Evolutionary conservation across 495 filamentous ascomycete species (phyloP), one percentile per base, ranked within the genome.

Genomic region (Aspergillus olivimuriae): DNA sequence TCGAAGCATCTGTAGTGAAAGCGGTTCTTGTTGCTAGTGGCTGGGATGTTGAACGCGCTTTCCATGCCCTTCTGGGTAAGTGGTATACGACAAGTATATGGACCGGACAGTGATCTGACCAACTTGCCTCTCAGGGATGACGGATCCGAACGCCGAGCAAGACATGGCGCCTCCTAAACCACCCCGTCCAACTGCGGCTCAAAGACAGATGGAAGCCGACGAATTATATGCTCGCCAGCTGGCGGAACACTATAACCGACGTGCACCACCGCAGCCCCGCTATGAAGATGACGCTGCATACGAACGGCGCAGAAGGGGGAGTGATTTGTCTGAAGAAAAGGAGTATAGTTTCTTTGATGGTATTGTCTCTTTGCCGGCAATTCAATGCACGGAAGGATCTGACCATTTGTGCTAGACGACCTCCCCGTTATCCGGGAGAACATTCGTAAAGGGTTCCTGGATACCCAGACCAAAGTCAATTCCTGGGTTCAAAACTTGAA

Each of bases 201-300:
- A 79, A 59, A 80, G 74, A 45, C 92, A 97, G 62, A 55, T 97
- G 30, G 87, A 95, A 59, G 82, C 86, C 15, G 92, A 98, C 65
- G 92, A 96, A 59, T 72, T 80, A 49, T 96, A 96, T 65, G 92
- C 94, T 18, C 86, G 91, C 38, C 91, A 95, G 63, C 80, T 97
- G 30, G 88, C 89, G 4, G 83, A 92, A 58, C 88, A 96, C 49
- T 95, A 89, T 62, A 84, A 88, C 57, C 62, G 65, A 34, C 59
- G 62, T 21, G 60, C 53, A 34, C n/a, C n/a, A n/a, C 62, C 61
- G 32, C 56, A 56, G 50, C 52, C 53, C 41, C 57, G 69, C 51
- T 69, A 69, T 62, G 64, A 77, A 57, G 66, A 73, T 50, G 58
- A 68, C 50, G 52, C 52, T 20, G 46, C 55, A 17, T 65, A 65